A percentile compares a stretch with the other conserved stretches of the same genome.
Conservation (phyloP, 192 early-diverging fungal genomes). For the Backusella liffmaniae region DNA sequence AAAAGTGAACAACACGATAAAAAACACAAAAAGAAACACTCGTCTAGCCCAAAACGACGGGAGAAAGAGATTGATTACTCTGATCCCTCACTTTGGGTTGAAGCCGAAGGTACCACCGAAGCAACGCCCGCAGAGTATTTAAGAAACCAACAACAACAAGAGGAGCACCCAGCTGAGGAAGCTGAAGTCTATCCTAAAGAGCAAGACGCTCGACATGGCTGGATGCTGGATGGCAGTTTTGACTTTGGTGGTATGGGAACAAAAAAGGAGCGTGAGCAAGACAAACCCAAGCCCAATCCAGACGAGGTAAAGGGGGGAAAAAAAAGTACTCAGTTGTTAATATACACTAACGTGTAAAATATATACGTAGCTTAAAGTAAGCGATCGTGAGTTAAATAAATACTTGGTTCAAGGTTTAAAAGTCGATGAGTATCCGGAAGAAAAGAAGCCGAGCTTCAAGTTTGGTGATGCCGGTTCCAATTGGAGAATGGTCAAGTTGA, state of each 20-base stretch:
- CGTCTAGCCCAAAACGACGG: background rate
- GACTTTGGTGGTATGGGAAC: constrained; percentile 44
- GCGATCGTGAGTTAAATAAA: constrained; percentile 42
- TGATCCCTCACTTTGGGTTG: constrained; percentile 28
- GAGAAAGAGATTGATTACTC: constrained; percentile 34
- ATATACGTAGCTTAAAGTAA: constrained; percentile 34
- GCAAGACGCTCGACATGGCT: constrained; percentile 19
- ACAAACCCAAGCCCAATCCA: constrained; percentile 40
- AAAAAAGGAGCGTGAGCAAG: constrained; percentile 36
- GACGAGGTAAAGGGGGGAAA: constrained; percentile 41
- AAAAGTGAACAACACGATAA: constrained; percentile 11
- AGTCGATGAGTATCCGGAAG: constrained; percentile 37
- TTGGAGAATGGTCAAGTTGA: constrained; percentile 84
- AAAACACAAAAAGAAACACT: constrained; percentile 26
- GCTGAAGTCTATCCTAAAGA: background rate
- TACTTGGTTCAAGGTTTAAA: constrained; percentile 41
- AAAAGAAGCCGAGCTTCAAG: constrained; percentile 41
- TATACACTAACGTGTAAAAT: background rate
- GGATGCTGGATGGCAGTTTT: constrained; percentile 39
- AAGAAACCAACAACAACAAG: background rate
- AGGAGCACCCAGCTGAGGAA: background rate
- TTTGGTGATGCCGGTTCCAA: constrained; percentile 56
- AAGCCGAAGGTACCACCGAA: background rate
- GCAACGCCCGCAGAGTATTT: constrained; percentile 8
- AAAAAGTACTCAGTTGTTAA: background rate